Evolutionary conservation across 2,329 filamentous ascomycete species (phyloP), one percentile per base, ranked within the genome.

Genomic region (Capronia coronata): DNA sequence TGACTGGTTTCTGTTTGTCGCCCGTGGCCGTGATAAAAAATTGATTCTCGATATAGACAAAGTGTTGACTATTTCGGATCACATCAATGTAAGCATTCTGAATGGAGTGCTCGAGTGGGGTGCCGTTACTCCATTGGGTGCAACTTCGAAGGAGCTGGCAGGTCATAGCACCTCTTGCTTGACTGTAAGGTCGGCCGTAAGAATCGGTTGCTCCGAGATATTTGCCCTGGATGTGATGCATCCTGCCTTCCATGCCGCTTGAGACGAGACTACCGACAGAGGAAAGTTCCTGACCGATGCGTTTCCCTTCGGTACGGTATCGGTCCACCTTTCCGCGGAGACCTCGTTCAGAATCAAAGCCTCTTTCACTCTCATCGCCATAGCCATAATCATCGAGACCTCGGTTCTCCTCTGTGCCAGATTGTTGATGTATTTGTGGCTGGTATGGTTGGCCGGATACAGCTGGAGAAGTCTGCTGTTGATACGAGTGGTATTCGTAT

Each of bases 21-120:
- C 73, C 75, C 1, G 86, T 90, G 2, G 86, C 85, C 0, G 87
- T 93, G 67, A 93, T 93, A 73, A 93, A 93, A 71, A 93, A 93
- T 74, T 87, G 82, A 61, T 90, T 89, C 65, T 90, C 85, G 29
- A 90, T 88, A 66, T 89, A 90, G 51, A 90, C 68, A 62, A 84
- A 89, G 63, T 88, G 81, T 62, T 81, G 71, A 14, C 83, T 83
- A 42, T 81, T 80, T 30, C 70, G 72, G 59, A 89, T 89, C 22
- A 81, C 76, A 37, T 84, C 75, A 27, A 86, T 80, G 62, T 94
- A 94, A 1, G 89, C 89, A 63, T 91, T 90, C 54, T 83, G 80
- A 54, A 96, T 91, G 0, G 88, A 94, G 65, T 93, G 88, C 62
- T 86, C 82, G 3, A 76, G 74, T 8, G 67, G 62, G 14, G 73